Conservation (phyloP, 805 yeast species). For the Pichia rugopelliculosa region DNA sequence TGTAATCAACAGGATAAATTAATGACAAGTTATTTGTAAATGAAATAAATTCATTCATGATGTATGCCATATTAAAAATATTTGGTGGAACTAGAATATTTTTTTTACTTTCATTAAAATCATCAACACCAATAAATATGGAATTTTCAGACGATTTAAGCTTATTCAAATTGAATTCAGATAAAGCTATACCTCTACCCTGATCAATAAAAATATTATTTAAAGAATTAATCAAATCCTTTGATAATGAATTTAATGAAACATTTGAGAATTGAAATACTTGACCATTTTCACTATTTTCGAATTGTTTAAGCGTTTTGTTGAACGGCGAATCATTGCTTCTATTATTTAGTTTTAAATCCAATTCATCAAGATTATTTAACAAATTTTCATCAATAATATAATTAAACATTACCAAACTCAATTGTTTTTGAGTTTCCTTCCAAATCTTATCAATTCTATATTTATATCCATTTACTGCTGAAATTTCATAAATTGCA, state of each 20-base stretch:
- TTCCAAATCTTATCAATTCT: slow-evolving; percentile 34
- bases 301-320: slow-evolving; percentile 19
- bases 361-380: slow-evolving; percentile 17
- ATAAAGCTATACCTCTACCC: not conserved
- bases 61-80: slow-evolving; percentile 71
- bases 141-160: slow-evolving; percentile 18
- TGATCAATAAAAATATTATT: slow-evolving; percentile 9
- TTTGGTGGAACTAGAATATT: slow-evolving; percentile 62
- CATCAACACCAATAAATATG: slow-evolving; percentile 54
- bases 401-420: slow-evolving; percentile 32
- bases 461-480: slow-evolving; percentile 19
- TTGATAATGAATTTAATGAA: slow-evolving; percentile 23
- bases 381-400: slow-evolving; percentile 29
- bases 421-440: slow-evolving; percentile 35
- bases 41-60: slow-evolving; percentile 63
- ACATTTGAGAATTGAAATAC: slow-evolving; percentile 31
- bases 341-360: slow-evolving; percentile 10
- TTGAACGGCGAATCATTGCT: slow-evolving; percentile 17
- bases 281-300: slow-evolving; percentile 15
- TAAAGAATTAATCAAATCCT: slow-evolving; percentile 5
- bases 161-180: slow-evolving; percentile 19
- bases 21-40: slow-evolving; percentile 55
- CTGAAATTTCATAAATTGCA: slow-evolving; percentile 52
- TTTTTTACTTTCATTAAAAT: slow-evolving; percentile 40
- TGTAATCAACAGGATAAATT: slow-evolving; percentile 28